phyloP scores from a whole-genome alignment of 164 flowering plant genomes.

The Warburgia ugandensis region DNA sequence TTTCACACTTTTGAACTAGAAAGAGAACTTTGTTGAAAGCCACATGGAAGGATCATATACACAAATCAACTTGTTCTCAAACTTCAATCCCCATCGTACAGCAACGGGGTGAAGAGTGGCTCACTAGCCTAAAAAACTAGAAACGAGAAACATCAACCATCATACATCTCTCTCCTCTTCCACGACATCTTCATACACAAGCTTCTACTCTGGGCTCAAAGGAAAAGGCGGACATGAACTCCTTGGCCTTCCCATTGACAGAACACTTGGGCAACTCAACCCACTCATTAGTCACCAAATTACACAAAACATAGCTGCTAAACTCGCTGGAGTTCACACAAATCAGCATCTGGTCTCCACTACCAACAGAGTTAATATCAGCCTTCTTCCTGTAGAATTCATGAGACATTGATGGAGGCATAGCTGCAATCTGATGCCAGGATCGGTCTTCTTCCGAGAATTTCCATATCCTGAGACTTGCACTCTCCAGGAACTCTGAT shows the following conservation, averaged over 20 bases:
- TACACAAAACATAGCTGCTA: constrained; percentile 31
- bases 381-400: constrained; percentile 59
- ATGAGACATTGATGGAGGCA: constrained; percentile 67
- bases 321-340: constrained; percentile 41
- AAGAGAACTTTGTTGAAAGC: no score
- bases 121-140: no score
- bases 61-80: no score
- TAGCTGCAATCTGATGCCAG: constrained; percentile 54
- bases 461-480: constrained; percentile 61
- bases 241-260: constrained; percentile 31
- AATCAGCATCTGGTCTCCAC: constrained; percentile 37
- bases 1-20: no score
- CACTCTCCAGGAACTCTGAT: constrained; percentile 52
- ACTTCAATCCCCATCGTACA: no score
- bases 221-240: constrained; percentile 59
- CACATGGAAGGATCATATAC: no score
- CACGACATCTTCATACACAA: constrained; percentile 43
- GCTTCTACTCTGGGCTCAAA: constrained; percentile 79
- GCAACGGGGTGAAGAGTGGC: no score
- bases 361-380: constrained; percentile 61
- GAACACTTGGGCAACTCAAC: constrained; percentile 41
- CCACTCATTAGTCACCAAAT: constrained; percentile 45
- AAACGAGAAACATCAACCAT: no score
- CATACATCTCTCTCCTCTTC: no score
- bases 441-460: constrained; percentile 26